Conservation (phyloP, 179 eudicot species). For the Beta macrorhiza region DNA sequence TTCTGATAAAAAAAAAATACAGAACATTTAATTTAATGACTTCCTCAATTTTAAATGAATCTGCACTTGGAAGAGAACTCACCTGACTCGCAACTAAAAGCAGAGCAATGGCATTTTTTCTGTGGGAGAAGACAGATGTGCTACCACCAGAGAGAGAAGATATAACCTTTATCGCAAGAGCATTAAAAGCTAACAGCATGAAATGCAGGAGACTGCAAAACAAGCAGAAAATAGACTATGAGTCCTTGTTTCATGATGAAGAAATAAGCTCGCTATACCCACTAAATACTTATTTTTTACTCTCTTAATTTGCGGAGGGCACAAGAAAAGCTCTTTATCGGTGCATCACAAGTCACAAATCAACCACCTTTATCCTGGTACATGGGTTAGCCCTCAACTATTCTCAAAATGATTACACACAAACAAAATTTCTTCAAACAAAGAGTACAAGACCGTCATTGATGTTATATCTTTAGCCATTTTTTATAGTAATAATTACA, state of each 20-base stretch:
- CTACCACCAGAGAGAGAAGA: constrained; percentile 65
- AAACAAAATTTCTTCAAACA: background rate
- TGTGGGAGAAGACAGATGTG: constrained; percentile 60
- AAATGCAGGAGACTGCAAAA: constrained; percentile 70
- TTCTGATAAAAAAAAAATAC: background rate
- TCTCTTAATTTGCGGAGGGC: background rate
- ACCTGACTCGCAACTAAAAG: constrained; percentile 94
- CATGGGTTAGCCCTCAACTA: background rate
- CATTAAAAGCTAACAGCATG: constrained; percentile 68
- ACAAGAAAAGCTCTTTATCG: background rate
- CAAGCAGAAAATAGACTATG: constrained; percentile 1
- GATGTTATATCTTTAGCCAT: background rate
- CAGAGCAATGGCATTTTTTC: constrained; percentile 69
- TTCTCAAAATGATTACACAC: background rate
- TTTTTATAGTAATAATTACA: background rate
- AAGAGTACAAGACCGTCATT: background rate
- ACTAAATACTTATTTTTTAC: background rate
- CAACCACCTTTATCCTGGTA: background rate
- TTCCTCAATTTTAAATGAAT: background rate
- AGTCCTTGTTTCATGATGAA: constrained; percentile 3
- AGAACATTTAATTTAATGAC: background rate
- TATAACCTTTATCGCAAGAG: constrained; percentile 53
- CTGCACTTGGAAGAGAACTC: constrained; percentile 1
- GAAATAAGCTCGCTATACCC: background rate
- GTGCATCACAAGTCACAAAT: background rate